phyloP scores from a whole-genome alignment of 345 rosid species.

The Eucalyptus polyanthemos region DNA sequence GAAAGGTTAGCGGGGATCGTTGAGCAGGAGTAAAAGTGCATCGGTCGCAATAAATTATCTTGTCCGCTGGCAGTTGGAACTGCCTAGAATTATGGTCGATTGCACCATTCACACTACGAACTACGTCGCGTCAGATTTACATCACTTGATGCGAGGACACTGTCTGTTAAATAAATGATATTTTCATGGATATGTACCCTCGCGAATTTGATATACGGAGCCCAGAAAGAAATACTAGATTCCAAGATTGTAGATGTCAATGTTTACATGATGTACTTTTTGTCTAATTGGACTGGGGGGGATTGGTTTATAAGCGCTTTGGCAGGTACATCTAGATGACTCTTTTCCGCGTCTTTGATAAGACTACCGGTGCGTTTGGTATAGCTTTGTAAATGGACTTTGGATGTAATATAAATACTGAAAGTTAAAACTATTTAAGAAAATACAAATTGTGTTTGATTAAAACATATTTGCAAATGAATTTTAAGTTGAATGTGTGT shows the following conservation, averaged over 20 bases:
- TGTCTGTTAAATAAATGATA: background rate
- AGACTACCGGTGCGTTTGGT: too few species aligned
- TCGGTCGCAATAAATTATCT: background rate
- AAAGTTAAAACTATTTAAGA: too few species aligned
- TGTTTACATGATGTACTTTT: background rate
- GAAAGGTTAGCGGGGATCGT: background rate
- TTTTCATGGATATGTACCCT: background rate
- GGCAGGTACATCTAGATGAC: background rate
- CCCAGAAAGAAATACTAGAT: background rate
- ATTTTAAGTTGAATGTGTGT: too few species aligned
- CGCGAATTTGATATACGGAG: background rate
- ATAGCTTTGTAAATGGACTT: too few species aligned
- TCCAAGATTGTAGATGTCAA: background rate
- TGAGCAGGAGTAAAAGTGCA: background rate
- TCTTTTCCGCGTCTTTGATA: background rate
- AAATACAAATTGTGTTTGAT: too few species aligned
- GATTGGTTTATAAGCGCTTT: background rate
- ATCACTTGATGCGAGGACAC: background rate
- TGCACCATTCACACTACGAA: background rate
- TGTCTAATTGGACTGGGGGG: background rate
- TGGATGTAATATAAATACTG: too few species aligned
- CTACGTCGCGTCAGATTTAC: background rate
- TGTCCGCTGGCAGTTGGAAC: background rate
- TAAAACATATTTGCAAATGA: too few species aligned
- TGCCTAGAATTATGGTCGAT: background rate